phyloP scores from a whole-genome alignment of 441 rosid genomes.

The Geranium incanum region DNA sequence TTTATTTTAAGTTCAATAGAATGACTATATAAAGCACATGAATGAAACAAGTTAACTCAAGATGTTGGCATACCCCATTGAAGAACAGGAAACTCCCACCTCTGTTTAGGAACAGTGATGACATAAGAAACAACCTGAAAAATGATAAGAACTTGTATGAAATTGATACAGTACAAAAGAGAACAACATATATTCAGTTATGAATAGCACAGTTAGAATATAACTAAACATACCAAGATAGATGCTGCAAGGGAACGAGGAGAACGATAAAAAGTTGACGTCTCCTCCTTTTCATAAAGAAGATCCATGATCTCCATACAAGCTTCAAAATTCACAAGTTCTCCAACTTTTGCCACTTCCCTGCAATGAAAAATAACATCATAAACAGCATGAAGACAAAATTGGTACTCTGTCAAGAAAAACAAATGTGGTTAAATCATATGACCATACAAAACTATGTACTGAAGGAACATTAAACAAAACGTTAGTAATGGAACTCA shows the following conservation, averaged over 20 bases:
- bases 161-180: conserved; percentile 1
- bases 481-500: conserved; percentile 23
- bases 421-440: conserved; percentile 7
- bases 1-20: conserved; percentile 2
- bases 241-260: conserved; percentile 64
- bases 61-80: conserved; percentile 47
- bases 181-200: conserved; percentile 1
- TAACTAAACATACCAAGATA: conserved; percentile 42
- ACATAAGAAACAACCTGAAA: conserved; percentile 64
- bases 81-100: conserved; percentile 67
- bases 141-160: conserved; percentile 20
- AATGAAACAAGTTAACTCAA: conserved; percentile 3
- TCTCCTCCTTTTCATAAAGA: conserved; percentile 67
- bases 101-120: conserved; percentile 58
- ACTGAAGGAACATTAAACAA: conserved; percentile 6
- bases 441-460: neutral
- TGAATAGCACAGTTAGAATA: conserved; percentile 7
- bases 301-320: conserved; percentile 87
- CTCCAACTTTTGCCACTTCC: conserved; percentile 62
- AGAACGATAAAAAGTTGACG: conserved; percentile 40
- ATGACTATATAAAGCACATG: conserved; percentile 2
- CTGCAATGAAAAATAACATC: conserved; percentile 24
- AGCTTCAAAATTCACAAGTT: conserved; percentile 54
- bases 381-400: conserved; percentile 1
- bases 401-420: neutral